Base-by-base conservation (phyloP, 768 basidiomycete species). In the Mycena sanguinolenta region DNA sequence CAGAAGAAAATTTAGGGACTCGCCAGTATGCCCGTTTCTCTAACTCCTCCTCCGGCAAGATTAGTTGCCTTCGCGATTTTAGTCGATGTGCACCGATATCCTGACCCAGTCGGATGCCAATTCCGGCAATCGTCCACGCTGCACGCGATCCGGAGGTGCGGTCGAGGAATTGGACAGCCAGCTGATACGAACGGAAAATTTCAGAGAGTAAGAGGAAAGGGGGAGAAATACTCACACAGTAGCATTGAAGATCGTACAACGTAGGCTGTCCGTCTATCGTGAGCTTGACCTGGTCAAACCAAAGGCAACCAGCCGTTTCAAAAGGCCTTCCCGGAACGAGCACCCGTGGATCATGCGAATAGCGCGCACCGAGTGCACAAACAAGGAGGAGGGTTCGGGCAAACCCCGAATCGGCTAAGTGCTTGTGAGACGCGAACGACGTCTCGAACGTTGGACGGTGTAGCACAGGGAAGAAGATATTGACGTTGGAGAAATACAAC, bases 291-390 rank as follows among this genome's bases (percentile, higher is more conserved):
- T 84, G 82, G 25, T 79, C 78, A 58, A 86, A 84, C 75, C 82
- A 88, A 63, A 77, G 75, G 84, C 85, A 85, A 0, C 85, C 86
- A 0, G 82, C 73, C 19, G 67, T 67, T 21, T 39, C 19, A 0
- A 58, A 10, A 19, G 30, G 13, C 1, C 12, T 30, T 14, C 3
- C 53, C 63, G 73, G 13, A 58, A 67, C 36, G 77, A 32, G 39
- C 8, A 88, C 84, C 2, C 87, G 78, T 0, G 82, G 79, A 74
- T 90, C 86, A 50, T 85, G 77, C 13, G 82, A 77, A 65, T 77
- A 87, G n/a, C 86, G 78, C 0, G 84, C 74, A 13, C 84, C 89
- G 61, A 85, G 76, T 0, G 90, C 89, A 71, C 86, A 87, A 0
- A 89, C 79, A 49, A 86, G 78, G 17, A 89, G 77, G 9, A 88